Conservation (phyloP, 176 grass and related monocot species). For the Melocanna baccifera region DNA sequence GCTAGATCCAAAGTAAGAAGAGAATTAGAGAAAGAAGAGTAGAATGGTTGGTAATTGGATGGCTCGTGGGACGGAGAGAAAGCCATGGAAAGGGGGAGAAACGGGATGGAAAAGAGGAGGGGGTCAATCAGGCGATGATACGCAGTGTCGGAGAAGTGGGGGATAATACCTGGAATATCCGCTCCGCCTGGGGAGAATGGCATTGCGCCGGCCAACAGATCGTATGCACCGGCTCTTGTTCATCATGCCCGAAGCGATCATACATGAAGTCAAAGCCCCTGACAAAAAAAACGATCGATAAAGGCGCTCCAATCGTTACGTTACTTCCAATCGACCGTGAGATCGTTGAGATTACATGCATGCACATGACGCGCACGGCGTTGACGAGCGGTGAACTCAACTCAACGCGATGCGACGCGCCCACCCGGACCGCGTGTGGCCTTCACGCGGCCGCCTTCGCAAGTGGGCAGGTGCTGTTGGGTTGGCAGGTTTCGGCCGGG, state of each 20-base stretch:
- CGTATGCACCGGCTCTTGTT: too few relatives aligned
- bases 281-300: background rate
- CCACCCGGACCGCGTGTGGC: too few relatives aligned
- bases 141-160: background rate
- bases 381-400: background rate
- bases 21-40: background rate
- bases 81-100: background rate
- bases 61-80: background rate
- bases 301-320: background rate
- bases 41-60: background rate
- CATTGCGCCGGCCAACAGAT: too few relatives aligned
- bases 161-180: constrained; percentile 30
- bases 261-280: background rate
- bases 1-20: too few relatives aligned
- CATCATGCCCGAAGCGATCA: background rate
- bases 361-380: background rate
- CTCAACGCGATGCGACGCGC: background rate
- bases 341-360: background rate
- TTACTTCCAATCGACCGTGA: background rate
- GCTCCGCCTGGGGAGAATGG: background rate
- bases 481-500: background rate
- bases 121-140: background rate
- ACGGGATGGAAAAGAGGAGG: background rate
- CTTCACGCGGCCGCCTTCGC: too few relatives aligned
- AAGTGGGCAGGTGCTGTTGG: background rate